Evolutionary conservation across 2,329 filamentous ascomycete genomes (phyloP), one percentile per base, ranked within the genome.

Genomic region (Cladosporium sp.): DNA sequence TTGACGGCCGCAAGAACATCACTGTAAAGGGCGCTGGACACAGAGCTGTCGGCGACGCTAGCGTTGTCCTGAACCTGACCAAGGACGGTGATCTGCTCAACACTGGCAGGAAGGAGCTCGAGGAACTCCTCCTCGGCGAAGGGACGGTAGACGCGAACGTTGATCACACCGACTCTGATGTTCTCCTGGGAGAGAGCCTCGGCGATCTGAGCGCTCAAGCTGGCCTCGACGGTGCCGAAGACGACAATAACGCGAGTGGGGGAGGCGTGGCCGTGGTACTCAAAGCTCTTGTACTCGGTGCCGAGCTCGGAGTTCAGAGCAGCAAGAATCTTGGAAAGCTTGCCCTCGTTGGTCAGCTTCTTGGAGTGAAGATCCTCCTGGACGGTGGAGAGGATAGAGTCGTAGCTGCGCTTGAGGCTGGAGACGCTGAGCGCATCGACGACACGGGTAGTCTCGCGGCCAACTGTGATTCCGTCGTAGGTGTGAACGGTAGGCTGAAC

Each of bases 121-220:
- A 97, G 75, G 78, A 99, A 97, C 45, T 89, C 88, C 67, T 96
- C 90, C 73, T 99, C 93, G 27, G 93, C 83, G 64, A 99, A 97
- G 13, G 93, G 93, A 38, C 92, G 84, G 77, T 97, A 99, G 50
- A 99, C 80, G 57, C 93, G 87, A 41, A 97, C 92, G 62, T 89
- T 92, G 69, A 99, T 78, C 34, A 92, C 86, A 61, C 93, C 93
- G 54, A 96, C 81, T 72, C 85, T 89, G 65, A 80, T 80, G 57
- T 86, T 90, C 56, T 85, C 80, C 56, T 81, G 79, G 24, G 87
- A 80, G 41, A 97, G 76, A 36, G 84, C 83, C 38, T 78, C 76
- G 9, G 89, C 84, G 47, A 96, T 82, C 71, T 96, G 89, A 58
- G 86, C 84, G 51, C 89, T 84, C 54, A 97, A 75, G 61, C 93